Percentiles rank a stretch among this genome's conserved stretches.
Evolutionary conservation across 2,329 filamentous ascomycete genomes (phyloP).

Genomic region (Ceratocystis diversiconidia): DNA sequence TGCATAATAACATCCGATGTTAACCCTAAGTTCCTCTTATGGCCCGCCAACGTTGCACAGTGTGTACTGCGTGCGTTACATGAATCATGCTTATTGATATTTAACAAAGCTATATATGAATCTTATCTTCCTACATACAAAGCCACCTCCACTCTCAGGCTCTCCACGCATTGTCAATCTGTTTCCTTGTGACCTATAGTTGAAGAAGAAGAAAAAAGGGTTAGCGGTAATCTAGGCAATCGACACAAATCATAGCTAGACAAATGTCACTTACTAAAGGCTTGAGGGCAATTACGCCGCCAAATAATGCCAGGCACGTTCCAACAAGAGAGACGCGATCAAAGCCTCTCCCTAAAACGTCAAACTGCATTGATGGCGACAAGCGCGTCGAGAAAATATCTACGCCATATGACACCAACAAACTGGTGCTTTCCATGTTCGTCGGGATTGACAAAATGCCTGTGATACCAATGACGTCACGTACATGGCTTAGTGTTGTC

Average conservation of each 20-base stretch:
- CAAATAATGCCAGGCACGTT: constrained; percentile 67
- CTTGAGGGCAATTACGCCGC: constrained; percentile 62
- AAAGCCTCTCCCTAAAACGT: constrained; percentile 85
- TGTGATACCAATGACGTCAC: constrained; percentile 64
- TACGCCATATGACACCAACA: constrained; percentile 75
- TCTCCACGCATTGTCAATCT: constrained; percentile 52
- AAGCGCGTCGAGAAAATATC: constrained; percentile 81
- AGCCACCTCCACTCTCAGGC: constrained; percentile 20
- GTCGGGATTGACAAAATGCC: constrained; percentile 63
- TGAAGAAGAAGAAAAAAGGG: not conserved
- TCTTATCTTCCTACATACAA: not conserved
- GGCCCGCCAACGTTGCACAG: not conserved
- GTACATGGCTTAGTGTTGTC: constrained; percentile 64
- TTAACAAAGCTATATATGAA: not conserved
- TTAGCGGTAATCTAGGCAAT: constrained; percentile 24
- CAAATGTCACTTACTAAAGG: constrained; percentile 56
- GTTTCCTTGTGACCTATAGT: constrained; percentile 45
- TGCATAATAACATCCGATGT: not conserved
- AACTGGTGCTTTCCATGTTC: constrained; percentile 76
- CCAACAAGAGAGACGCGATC: constrained; percentile 73
- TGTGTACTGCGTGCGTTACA: not conserved
- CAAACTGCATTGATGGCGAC: constrained; percentile 79
- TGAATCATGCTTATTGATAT: not conserved
- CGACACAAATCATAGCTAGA: not conserved
- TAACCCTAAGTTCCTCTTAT: not conserved